Percentiles rank a stretch among this genome's conserved stretches.
phyloP scores from a whole-genome alignment of 192 early-diverging fungal species.

The Linnemannia schmuckeri region DNA sequence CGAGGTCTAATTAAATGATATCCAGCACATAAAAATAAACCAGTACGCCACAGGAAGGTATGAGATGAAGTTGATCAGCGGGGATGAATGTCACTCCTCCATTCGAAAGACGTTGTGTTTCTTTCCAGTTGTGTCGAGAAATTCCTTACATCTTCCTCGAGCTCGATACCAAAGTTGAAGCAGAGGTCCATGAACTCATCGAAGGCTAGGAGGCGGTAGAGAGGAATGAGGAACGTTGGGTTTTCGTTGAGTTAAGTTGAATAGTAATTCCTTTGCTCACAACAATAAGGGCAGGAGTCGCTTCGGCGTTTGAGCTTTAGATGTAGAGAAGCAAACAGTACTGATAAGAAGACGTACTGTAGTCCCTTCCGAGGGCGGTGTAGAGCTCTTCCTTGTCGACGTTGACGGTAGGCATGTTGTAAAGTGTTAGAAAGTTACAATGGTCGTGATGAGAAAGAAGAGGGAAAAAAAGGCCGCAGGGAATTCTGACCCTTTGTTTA shows the following conservation, averaged over 20 bases:
- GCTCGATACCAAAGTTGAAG: constrained; percentile 99
- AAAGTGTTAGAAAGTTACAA: not conserved
- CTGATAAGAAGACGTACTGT: constrained; percentile 65
- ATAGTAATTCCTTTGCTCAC: not conserved
- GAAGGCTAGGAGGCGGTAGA: constrained; percentile 60
- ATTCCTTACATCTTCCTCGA: constrained; percentile 91
- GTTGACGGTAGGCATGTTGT: constrained; percentile 94
- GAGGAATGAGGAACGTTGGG: not conserved
- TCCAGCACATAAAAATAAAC: not conserved
- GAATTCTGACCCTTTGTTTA: not conserved
- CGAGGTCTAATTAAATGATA: constrained; percentile 70
- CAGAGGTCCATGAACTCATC: constrained; percentile 98
- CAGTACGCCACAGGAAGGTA: not conserved
- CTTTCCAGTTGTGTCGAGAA: not conserved
- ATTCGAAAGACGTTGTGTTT: not conserved
- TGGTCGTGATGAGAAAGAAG: constrained; percentile 8
- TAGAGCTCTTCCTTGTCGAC: constrained; percentile 92
- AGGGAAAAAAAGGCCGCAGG: not conserved
- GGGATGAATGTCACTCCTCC: not conserved
- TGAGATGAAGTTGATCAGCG: not conserved
- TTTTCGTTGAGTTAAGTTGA: not conserved
- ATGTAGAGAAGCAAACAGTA: not conserved
- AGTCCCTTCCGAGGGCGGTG: constrained; percentile 82
- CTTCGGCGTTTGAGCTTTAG: constrained; percentile 27
- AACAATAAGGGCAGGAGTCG: too few relatives aligned